Conservation (phyloP, 192 early-diverging fungal genomes). For the Coemansia sp. region DNA sequence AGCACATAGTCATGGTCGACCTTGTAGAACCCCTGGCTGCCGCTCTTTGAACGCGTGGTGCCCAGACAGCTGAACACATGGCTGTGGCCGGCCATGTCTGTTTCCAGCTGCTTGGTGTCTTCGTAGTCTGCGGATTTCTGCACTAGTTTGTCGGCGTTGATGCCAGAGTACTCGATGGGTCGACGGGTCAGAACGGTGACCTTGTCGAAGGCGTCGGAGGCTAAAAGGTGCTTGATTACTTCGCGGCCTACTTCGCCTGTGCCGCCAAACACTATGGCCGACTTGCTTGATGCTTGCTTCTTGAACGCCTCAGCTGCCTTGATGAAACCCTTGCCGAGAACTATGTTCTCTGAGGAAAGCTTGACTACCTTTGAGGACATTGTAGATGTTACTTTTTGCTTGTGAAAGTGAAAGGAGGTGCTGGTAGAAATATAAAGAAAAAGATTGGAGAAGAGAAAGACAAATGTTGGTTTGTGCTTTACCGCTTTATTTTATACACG, state of each 20-base stretch:
- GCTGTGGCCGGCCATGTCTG: constrained; percentile 41
- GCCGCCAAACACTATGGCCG: constrained; percentile 40
- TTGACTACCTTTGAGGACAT: constrained; percentile 7
- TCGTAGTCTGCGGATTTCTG: constrained; percentile 76
- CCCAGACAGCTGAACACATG: constrained; percentile 71
- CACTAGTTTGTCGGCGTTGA: constrained; percentile 42
- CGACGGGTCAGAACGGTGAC: constrained; percentile 46
- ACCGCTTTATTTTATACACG: too few species aligned
- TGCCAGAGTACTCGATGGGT: constrained; percentile 29
- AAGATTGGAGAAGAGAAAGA: background rate
- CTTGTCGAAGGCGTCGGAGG: constrained; percentile 39
- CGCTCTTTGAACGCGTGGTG: constrained; percentile 65
- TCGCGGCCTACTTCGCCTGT: constrained; percentile 50
- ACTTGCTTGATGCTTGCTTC: constrained; percentile 12
- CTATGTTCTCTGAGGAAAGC: constrained; percentile 16
- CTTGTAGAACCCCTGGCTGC: constrained; percentile 65
- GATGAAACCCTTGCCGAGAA: constrained; percentile 20
- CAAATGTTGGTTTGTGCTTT: too few species aligned
- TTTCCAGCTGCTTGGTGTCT: constrained; percentile 51
- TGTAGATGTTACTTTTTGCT: background rate
- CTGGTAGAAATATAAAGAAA: constrained; percentile 1
- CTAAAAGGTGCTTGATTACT: constrained; percentile 43
- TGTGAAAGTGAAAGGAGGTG: background rate
- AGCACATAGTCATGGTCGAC: constrained; percentile 79
- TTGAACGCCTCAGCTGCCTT: constrained; percentile 34